A percentile compares a stretch with the other conserved stretches of the same genome.
Evolutionary conservation across 345 rosid genomes (phyloP).

Genomic region (Kernera saxatilis): DNA sequence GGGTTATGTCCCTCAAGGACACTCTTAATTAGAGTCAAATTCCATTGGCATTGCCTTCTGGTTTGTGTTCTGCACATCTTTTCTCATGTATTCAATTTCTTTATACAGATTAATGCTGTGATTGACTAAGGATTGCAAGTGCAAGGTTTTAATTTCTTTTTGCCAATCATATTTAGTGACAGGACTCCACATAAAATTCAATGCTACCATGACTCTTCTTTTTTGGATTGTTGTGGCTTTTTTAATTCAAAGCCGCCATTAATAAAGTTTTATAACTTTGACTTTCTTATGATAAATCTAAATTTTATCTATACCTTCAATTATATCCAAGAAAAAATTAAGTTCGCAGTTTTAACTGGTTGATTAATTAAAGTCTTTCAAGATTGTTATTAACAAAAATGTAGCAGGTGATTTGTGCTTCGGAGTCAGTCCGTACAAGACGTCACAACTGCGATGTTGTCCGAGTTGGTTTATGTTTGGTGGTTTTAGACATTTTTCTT

Average conservation of each 20-base stretch:
- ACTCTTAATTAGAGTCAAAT: not conserved
- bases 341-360: too few relatives aligned
- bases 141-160: not conserved
- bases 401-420: too few relatives aligned
- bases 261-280: not conserved
- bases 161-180: not conserved
- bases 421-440: too few relatives aligned
- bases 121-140: not conserved
- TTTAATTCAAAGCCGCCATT: not conserved
- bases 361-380: too few relatives aligned
- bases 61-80: not conserved
- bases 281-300: too few relatives aligned
- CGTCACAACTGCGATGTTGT: too few relatives aligned
- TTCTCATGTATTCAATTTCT: not conserved
- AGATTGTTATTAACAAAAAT: too few relatives aligned
- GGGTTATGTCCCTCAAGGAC: not conserved
- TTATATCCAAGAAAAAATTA: too few relatives aligned
- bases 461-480: too few relatives aligned
- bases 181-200: not conserved
- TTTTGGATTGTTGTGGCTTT: not conserved
- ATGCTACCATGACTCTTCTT: not conserved
- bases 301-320: not conserved
- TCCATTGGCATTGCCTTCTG: not conserved
- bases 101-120: not conserved
- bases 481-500: too few relatives aligned